These are phyloP conservation scores for Xylaria sp. DNA, from an alignment of 2,329 filamentous ascomycete genomes.

Conservation along the genomic window DNA sequence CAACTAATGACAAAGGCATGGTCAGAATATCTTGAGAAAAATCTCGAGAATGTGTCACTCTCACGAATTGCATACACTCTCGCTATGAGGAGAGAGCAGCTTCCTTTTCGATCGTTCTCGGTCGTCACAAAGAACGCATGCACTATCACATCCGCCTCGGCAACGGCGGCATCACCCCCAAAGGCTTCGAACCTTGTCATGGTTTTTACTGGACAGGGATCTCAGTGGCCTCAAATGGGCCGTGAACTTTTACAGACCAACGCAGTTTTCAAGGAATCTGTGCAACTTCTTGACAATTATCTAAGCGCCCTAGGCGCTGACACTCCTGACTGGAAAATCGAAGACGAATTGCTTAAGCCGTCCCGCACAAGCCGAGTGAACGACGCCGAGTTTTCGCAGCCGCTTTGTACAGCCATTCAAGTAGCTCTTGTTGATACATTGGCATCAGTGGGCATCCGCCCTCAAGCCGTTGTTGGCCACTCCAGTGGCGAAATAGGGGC, in stretches of 20 bases:
- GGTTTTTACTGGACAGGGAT: constrained; percentile 9
- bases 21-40: too few species aligned
- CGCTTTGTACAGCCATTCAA: background rate
- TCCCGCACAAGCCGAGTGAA: too few species aligned
- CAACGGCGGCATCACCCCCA: background rate
- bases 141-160: background rate
- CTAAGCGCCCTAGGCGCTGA: too few species aligned
- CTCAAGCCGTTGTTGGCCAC: background rate
- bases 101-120: too few species aligned
- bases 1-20: too few species aligned
- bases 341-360: too few species aligned
- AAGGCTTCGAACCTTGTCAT: too few species aligned
- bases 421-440: background rate
- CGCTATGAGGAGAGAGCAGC: too few species aligned
- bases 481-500: background rate
- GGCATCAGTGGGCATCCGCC: background rate
- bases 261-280: background rate
- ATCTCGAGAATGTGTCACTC: too few species aligned
- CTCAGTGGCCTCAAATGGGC: constrained; percentile 8
- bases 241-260: background rate
- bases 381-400: too few species aligned
- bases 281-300: background rate
- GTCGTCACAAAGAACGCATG: background rate
- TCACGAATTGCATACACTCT: too few species aligned
- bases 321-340: too few species aligned